Evolutionary conservation across 2,329 filamentous ascomycete genomes (phyloP), one percentile per base, ranked within the genome.

Genomic region (Madurella mycetomatis): DNA sequence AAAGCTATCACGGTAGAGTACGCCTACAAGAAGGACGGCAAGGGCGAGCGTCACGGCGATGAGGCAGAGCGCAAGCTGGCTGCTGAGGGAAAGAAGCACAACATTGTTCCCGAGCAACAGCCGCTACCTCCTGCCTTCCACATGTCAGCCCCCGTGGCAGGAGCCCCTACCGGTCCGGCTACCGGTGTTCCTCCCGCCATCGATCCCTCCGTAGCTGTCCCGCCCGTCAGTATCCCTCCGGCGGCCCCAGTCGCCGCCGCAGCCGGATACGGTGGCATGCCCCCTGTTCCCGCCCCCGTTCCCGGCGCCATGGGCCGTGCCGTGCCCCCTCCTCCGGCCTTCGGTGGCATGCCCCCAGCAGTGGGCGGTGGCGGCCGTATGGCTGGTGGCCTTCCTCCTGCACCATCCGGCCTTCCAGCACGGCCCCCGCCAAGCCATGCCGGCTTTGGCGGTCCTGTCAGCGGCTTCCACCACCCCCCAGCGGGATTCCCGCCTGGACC

Each of bases 21-120:
- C 71, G 94, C 94, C 40, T 97, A 96, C 81, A 99, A 99, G 80
- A 97, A 97, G 74, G 94, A 99, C 67, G 94, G 94, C 63, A 96
- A 96, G 75, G 92, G 92, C 64, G 92, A 97, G 74, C 81, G 94
- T 55, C 94, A 99, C 69, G 94, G 94, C 65, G 94, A 99, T 69
- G 83, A 91, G 64, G 94, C 94, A 31, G 94, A 99, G 74, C 81
- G 94, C 66, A 88, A 90, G 76, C 82, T 99, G 45, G 94, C 94
- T 31, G 86, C 88, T 30, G 89, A 96, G 73, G 94, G 92, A 54
- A 92, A 92, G 74, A 92, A 92, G 69, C 90, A 96, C 71, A 96
- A 96, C 66, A 88, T 99, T 57, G 83, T 90, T 49, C 88, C 91
- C 37, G 87, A 91, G 61, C 81, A 85, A 2, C 88, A 92, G 66